Evolutionary conservation across 2,329 filamentous ascomycete genomes (phyloP).

Genomic region (Pseudogymnoascus sp.): DNA sequence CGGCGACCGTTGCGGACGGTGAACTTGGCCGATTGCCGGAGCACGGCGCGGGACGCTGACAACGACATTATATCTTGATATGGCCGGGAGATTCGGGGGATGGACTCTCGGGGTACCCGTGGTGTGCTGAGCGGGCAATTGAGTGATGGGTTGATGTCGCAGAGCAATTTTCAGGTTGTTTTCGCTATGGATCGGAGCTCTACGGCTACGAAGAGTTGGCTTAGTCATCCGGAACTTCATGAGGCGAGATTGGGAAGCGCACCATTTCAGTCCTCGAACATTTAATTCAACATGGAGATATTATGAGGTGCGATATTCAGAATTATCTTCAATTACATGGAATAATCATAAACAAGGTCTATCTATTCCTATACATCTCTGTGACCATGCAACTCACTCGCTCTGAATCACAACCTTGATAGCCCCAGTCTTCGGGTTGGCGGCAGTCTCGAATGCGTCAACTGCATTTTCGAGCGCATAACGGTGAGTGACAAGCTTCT

Average conservation of each 20-base stretch:
- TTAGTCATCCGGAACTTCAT: constrained; percentile 7
- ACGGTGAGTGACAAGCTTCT: constrained; percentile 78
- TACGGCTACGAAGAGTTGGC: constrained; percentile 9
- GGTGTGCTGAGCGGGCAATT: constrained; percentile 23
- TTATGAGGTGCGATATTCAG: background rate
- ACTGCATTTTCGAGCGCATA: constrained; percentile 80
- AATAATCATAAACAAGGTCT: constrained; percentile 6
- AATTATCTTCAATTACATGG: constrained; percentile 1
- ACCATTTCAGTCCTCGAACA: background rate
- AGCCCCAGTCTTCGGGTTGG: constrained; percentile 83
- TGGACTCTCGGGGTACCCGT: constrained; percentile 15
- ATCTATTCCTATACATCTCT: constrained; percentile 16
- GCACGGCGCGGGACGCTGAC: constrained; percentile 24
- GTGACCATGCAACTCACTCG: constrained; percentile 16
- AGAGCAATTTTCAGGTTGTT: constrained; percentile 13
- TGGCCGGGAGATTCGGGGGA: constrained; percentile 17
- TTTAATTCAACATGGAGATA: background rate
- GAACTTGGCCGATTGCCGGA: constrained; percentile 27
- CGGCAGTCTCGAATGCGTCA: constrained; percentile 82
- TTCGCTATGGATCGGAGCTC: constrained; percentile 9
- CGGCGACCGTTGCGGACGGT: constrained; percentile 35
- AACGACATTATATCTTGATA: constrained; percentile 25
- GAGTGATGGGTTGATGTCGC: constrained; percentile 17
- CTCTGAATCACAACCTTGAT: constrained; percentile 96
- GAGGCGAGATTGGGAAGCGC: constrained; percentile 7